These are phyloP conservation scores for Opeltia flavorubescens DNA, from an alignment of 495 filamentous ascomycete genomes.

Conservation along the genomic window DNA sequence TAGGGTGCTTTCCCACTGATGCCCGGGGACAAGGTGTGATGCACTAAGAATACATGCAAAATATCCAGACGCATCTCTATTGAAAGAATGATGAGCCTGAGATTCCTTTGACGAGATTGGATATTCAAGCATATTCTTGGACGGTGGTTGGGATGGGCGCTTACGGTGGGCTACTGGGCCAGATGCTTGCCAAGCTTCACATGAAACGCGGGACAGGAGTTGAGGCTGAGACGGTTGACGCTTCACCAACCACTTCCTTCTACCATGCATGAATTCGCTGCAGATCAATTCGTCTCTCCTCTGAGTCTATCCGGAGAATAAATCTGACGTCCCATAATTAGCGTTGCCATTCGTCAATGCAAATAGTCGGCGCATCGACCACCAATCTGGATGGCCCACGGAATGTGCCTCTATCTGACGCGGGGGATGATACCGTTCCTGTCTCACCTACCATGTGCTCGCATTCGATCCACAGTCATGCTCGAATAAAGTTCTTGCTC, in stretches of 20 bases:
- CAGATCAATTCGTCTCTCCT: not conserved
- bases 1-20: too few relatives aligned
- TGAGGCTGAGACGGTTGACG: not conserved
- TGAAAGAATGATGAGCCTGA: too few relatives aligned
- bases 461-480: not conserved
- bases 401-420: not conserved
- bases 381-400: not conserved
- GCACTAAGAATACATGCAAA: too few relatives aligned
- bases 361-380: not conserved
- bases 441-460: not conserved
- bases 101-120: too few relatives aligned
- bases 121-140: too few relatives aligned
- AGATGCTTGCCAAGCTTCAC: not conserved
- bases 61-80: too few relatives aligned
- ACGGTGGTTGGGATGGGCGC: too few relatives aligned
- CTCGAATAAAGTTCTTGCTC: not conserved
- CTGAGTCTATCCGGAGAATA: not conserved
- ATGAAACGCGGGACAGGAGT: not conserved
- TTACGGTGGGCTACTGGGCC: too few relatives aligned
- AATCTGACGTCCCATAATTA: not conserved
- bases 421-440: constrained; percentile 1
- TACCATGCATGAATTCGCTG: not conserved
- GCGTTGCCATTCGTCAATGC: not conserved
- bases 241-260: not conserved
- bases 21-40: too few relatives aligned